Conservation (phyloP, 2,329 filamentous ascomycete species). For the Penicillium sp. region DNA sequence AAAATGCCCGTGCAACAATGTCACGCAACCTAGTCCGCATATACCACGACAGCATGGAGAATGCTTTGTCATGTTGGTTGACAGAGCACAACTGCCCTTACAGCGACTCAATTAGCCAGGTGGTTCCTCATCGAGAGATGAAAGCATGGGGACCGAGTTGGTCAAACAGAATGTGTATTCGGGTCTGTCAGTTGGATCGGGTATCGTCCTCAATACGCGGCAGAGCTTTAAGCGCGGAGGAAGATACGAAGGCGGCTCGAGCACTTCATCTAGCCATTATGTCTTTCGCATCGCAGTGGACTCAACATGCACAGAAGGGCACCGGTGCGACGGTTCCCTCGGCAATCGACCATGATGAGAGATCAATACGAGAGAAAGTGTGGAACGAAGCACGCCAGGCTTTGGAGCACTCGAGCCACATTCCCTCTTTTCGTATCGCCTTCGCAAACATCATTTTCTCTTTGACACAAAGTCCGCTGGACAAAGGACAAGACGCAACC, state of each 20-base stretch:
- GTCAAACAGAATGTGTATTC: constrained; percentile 46
- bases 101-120: constrained; percentile 25
- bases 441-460: constrained; percentile 50
- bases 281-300: constrained; percentile 48
- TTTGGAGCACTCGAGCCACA: constrained; percentile 38
- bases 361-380: constrained; percentile 39
- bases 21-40: constrained; percentile 43
- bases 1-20: constrained; percentile 39
- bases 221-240: constrained; percentile 36
- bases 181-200: constrained; percentile 45
- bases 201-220: constrained; percentile 39
- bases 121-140: constrained; percentile 15
- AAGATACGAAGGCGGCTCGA: constrained; percentile 41
- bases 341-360: constrained; percentile 33
- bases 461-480: constrained; percentile 44
- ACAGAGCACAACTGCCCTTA: constrained; percentile 49
- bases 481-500: constrained; percentile 19
- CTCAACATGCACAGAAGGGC: constrained; percentile 21
- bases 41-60: constrained; percentile 48
- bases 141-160: constrained; percentile 41
- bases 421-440: constrained; percentile 49
- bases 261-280: constrained; percentile 46
- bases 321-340: constrained; percentile 7
- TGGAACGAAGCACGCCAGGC: constrained; percentile 47
- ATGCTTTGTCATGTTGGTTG: constrained; percentile 46